Conservation (phyloP, 2,329 filamentous ascomycete genomes). For the Pestalotiopsis sp. region DNA sequence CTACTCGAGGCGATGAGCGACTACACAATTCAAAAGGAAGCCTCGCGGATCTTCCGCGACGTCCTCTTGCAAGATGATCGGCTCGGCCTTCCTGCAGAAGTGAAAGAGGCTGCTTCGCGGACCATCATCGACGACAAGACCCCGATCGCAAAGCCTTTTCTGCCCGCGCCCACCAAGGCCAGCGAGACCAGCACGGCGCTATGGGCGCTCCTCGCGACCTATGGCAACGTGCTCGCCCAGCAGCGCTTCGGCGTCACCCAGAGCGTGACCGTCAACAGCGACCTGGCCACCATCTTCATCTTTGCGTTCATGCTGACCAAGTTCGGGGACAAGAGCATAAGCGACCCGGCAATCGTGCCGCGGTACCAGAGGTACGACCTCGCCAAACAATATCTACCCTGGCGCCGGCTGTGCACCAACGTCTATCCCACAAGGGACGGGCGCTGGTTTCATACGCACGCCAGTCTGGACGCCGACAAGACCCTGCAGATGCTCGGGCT, state of each 20-base stretch:
- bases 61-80: conserved; percentile 27
- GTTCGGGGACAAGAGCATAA: conserved; percentile 24
- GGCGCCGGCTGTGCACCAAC: conserved; percentile 32
- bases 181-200: conserved; percentile 32
- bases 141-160: conserved; percentile 25
- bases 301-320: conserved; percentile 30
- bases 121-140: conserved; percentile 28
- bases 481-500: conserved; percentile 36
- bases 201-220: conserved; percentile 31
- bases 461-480: conserved; percentile 29
- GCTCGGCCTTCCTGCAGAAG: conserved; percentile 25
- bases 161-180: conserved; percentile 31
- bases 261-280: conserved; percentile 28
- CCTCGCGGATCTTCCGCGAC: conserved; percentile 27
- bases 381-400: conserved; percentile 27
- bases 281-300: conserved; percentile 30
- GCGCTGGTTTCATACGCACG: conserved; percentile 38
- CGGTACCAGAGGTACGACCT: conserved; percentile 27
- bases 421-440: conserved; percentile 36
- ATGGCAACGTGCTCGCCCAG: conserved; percentile 28
- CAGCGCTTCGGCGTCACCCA: conserved; percentile 25
- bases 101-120: conserved; percentile 22
- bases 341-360: conserved; percentile 22
- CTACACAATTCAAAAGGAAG: conserved; percentile 33
- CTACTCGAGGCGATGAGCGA: background rate